A percentile compares a stretch with the other conserved stretches of the same genome.
Evolutionary conservation across 1,284 basidiomycete species (phyloP).

Genomic region (Rhodotorula sp.): DNA sequence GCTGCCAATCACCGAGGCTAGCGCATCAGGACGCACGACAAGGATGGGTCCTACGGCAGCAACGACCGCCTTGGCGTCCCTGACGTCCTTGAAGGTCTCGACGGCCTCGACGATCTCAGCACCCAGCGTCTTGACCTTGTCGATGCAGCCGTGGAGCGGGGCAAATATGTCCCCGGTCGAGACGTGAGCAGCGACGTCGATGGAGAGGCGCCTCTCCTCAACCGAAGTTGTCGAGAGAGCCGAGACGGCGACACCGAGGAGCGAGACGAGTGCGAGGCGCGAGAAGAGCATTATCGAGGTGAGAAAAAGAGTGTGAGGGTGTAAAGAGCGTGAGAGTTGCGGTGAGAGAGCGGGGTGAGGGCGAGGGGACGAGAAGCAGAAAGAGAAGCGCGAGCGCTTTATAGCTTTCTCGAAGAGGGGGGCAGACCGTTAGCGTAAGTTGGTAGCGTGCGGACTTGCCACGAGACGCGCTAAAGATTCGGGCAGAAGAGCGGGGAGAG

Average conservation of each 20-base stretch:
- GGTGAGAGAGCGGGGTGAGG: not conserved
- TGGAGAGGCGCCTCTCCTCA: constrained; percentile 3
- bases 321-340: not conserved
- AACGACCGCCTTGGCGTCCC: not conserved
- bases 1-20: not conserved
- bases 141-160: constrained; percentile 8
- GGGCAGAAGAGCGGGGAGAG: not conserved
- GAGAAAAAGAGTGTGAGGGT: not conserved
- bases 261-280: constrained; percentile 7
- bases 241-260: constrained; percentile 11
- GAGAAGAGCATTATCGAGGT: constrained; percentile 6
- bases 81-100: constrained; percentile 1
- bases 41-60: constrained; percentile 1
- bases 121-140: not conserved
- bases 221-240: not conserved
- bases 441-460: too few species aligned
- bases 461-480: not conserved
- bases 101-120: constrained; percentile 8
- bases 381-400: not conserved
- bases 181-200: not conserved
- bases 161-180: not conserved
- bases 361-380: not conserved
- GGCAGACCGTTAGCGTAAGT: too few species aligned
- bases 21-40: not conserved
- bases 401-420: too few species aligned